Evolutionary conservation across 2,329 filamentous ascomycete species (phyloP).

Genomic region (Sporothrix mexicana): DNA sequence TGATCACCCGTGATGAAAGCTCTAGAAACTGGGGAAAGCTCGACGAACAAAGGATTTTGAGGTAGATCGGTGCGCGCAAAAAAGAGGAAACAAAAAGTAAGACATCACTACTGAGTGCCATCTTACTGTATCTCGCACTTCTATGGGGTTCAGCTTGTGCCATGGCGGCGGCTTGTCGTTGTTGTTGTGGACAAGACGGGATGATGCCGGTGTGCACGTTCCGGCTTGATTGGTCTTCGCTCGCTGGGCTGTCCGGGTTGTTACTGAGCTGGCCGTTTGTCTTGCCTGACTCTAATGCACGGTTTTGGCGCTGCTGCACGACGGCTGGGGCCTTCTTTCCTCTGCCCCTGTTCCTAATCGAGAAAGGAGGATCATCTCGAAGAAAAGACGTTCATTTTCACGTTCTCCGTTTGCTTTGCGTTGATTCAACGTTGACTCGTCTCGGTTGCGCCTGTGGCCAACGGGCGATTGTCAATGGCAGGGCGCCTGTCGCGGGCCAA

Average conservation of each 20-base stretch:
- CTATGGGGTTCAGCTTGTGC: conserved; percentile 16
- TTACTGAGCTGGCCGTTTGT: not conserved
- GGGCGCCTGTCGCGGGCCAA: not conserved
- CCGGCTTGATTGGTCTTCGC: conserved; percentile 38
- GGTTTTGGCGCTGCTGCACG: conserved; percentile 15
- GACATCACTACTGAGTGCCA: not conserved
- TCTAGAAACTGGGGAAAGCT: not conserved
- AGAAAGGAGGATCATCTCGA: not conserved
- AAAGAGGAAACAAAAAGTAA: not conserved
- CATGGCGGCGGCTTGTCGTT: conserved; percentile 22
- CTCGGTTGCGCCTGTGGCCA: not conserved
- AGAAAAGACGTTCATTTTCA: not conserved
- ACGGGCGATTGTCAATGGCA: not conserved
- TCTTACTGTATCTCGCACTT: not conserved
- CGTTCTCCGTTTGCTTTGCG: conserved; percentile 5
- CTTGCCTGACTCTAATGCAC: conserved; percentile 4
- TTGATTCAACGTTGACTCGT: not conserved
- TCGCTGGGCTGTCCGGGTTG: not conserved
- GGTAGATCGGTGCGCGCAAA: not conserved
- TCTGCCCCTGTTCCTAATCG: not conserved
- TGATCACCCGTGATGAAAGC: not conserved
- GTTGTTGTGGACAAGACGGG: conserved; percentile 19
- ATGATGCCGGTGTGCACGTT: conserved; percentile 36
- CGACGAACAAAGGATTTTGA: not conserved
- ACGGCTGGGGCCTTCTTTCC: conserved; percentile 22